Evolutionary conservation across 768 basidiomycete species (phyloP).

Genomic region (Russula abietina): DNA sequence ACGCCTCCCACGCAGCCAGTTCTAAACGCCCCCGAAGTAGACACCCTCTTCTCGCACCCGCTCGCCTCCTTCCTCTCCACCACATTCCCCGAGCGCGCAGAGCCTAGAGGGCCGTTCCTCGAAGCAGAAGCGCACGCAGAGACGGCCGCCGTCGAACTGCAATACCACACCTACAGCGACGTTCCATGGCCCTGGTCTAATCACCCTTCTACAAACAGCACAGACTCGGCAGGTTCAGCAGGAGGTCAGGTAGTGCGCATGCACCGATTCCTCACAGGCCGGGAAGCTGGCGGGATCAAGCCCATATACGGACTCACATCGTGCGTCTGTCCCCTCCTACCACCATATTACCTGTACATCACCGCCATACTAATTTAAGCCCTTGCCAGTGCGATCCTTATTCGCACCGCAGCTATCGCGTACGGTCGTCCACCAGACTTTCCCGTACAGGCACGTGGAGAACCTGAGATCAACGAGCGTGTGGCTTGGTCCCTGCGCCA

Average conservation of each 20-base stretch:
- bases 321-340: conserved; percentile 41
- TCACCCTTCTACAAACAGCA: background rate
- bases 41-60: conserved; percentile 80
- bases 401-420: conserved; percentile 44
- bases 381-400: conserved; percentile 42
- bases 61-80: conserved; percentile 57
- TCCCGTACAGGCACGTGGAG: conserved; percentile 39
- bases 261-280: conserved; percentile 80
- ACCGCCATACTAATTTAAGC: background rate
- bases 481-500: conserved; percentile 40
- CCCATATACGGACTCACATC: conserved; percentile 87
- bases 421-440: conserved; percentile 45
- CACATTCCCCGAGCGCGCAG: conserved; percentile 41
- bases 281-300: conserved; percentile 78
- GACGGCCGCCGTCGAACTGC: too few species aligned
- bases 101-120: conserved; percentile 26
- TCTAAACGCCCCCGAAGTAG: conserved; percentile 73
- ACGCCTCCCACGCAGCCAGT: conserved; percentile 50
- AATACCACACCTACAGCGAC: too few species aligned
- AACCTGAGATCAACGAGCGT: conserved; percentile 38
- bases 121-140: conserved; percentile 46
- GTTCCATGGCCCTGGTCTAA: too few species aligned
- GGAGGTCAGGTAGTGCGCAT: too few species aligned
- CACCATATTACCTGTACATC: too few species aligned
- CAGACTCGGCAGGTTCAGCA: background rate